Evolutionary conservation across 768 basidiomycete genomes (phyloP), one percentile per base, ranked within the genome.

Genomic region (Ramaria sp.): DNA sequence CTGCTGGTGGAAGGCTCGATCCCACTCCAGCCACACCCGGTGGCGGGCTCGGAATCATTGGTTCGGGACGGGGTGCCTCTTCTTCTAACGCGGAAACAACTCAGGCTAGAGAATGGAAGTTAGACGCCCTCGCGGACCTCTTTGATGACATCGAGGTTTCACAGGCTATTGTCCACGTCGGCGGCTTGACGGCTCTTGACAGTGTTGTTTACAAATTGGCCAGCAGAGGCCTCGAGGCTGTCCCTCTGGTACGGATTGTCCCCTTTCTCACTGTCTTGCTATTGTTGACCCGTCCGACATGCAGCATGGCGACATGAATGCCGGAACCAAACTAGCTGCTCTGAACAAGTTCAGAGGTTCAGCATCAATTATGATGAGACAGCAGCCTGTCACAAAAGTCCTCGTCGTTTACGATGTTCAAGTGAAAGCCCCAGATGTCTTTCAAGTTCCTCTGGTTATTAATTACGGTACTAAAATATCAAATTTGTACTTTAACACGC

Each of bases 391-490:
- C 45, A 80, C 84, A 51, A 89, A 85, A 69, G 81, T 92, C 33
- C 77, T 99, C 54, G 86, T 99, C 42, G 84, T 96, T 43, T 95
- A 93, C 63, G 96, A 99, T 65, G 88, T 94, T 37, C 88, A 86
- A 68, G 82, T 97, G 64, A 96, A 97, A 72, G 78, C 81, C 11
- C 83, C 88, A 30, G 96, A 98, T 62, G 80, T 95, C 54, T 80
- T 87, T 3, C 91, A 93, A 68, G 81, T 95, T 42, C 90, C 94
- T 59, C 78, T 99, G 50, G 84, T 99, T 63, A 84, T 99, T 72
- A 98, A 98, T 71, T 98, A 95, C 69, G 91, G 91, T 86, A 61
- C 51, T 73, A 66, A 19, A 11, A 12, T 39, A 31, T 7, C 19
- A 30, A 22, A 24, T 37, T 7, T 37, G 4, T 13, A 37, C 34